phyloP scores from a whole-genome alignment of 495 filamentous ascomycete genomes.

The Penicillium pulvis region DNA sequence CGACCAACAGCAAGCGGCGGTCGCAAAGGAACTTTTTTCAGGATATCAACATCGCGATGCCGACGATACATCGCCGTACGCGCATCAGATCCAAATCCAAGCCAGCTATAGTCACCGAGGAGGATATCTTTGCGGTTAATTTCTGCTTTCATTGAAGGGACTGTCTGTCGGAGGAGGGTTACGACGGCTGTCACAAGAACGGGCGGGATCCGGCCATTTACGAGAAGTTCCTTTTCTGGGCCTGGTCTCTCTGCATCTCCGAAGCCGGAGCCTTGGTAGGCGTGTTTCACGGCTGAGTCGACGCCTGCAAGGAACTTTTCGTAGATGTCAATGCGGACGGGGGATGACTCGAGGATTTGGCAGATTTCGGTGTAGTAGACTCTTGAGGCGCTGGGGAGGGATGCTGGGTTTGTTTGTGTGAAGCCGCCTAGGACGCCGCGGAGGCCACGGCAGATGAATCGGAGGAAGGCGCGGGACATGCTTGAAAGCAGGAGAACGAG shows the following conservation, averaged over 20 bases:
- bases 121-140: constrained; percentile 52
- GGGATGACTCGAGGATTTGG: constrained; percentile 43
- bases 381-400: constrained; percentile 39
- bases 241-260: constrained; percentile 49
- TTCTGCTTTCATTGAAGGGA: constrained; percentile 42
- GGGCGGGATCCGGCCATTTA: constrained; percentile 47
- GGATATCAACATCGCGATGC: constrained; percentile 43
- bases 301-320: constrained; percentile 52
- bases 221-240: constrained; percentile 51
- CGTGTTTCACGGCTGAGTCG: constrained; percentile 48
- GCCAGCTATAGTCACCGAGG: constrained; percentile 50
- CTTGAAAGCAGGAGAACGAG: constrained; percentile 73
- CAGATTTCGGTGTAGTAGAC: constrained; percentile 46
- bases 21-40: constrained; percentile 45
- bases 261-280: constrained; percentile 49
- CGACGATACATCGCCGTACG: constrained; percentile 41
- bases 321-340: constrained; percentile 48
- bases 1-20: constrained; percentile 13
- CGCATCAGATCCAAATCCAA: constrained; percentile 48
- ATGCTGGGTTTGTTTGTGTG: constrained; percentile 26
- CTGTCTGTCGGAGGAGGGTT: constrained; percentile 45
- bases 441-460: constrained; percentile 66
- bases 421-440: constrained; percentile 43
- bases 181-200: constrained; percentile 44
- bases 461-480: constrained; percentile 70